A percentile compares a stretch with the other conserved stretches of the same genome.
Conservation (phyloP, 768 basidiomycete species). For the Suillus subalutaceus region DNA sequence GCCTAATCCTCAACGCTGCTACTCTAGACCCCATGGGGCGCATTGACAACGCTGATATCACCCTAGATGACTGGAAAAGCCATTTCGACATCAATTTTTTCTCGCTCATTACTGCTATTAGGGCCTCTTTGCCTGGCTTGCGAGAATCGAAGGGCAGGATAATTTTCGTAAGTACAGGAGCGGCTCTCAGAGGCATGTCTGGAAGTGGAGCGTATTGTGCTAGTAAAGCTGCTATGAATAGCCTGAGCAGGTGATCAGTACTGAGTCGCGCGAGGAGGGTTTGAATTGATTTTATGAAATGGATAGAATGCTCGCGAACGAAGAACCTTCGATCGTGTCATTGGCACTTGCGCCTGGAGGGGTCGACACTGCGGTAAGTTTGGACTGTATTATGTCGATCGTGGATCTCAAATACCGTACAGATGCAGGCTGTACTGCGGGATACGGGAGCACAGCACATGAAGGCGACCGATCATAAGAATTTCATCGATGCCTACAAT, state of each 20-base stretch:
- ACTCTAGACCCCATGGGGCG: slow-evolving; percentile 69
- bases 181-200: slow-evolving; percentile 63
- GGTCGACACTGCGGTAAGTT: slow-evolving; percentile 76
- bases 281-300: slow-evolving; percentile 13
- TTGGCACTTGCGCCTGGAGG: slow-evolving; percentile 87
- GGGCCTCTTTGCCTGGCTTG: slow-evolving; percentile 69
- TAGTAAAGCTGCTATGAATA: slow-evolving; percentile 89
- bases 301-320: slow-evolving; percentile 78
- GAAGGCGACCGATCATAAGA: slow-evolving; percentile 53
- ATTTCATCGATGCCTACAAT: slow-evolving; percentile 58
- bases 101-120: slow-evolving; percentile 73
- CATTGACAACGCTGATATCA: slow-evolving; percentile 51
- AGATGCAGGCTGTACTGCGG: slow-evolving; percentile 76
- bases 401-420: slow-evolving; percentile 10
- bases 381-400: slow-evolving; percentile 4
- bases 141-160: slow-evolving; percentile 70
- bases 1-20: slow-evolving; percentile 85
- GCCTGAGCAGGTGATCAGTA: slow-evolving; percentile 64
- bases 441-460: slow-evolving; percentile 53
- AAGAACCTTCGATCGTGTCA: slow-evolving; percentile 75
- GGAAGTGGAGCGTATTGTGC: slow-evolving; percentile 87
- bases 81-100: slow-evolving; percentile 90
- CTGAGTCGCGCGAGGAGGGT: slow-evolving; percentile 2
- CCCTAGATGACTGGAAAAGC: slow-evolving; percentile 63
- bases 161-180: slow-evolving; percentile 86